Conservation (phyloP, 2,329 filamentous ascomycete genomes). For the Apiospora saccharicola region DNA sequence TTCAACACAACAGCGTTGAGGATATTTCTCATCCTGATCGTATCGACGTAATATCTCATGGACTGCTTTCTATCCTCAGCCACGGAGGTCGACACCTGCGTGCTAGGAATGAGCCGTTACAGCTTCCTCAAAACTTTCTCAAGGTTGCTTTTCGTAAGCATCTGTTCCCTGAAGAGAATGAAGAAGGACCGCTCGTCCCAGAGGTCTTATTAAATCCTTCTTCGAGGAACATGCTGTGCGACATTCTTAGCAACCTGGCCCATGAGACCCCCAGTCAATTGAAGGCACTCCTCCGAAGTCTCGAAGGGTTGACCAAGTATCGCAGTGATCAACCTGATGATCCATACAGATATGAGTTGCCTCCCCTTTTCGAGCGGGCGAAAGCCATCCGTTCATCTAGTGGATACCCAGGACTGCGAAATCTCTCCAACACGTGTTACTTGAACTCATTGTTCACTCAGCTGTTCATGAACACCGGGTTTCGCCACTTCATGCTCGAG, state of each 20-base stretch:
- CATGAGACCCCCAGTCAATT: slow-evolving; percentile 60
- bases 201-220: slow-evolving; percentile 57
- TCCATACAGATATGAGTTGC: slow-evolving; percentile 68
- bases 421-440: slow-evolving; percentile 96
- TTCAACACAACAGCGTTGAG: slow-evolving; percentile 37
- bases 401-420: slow-evolving; percentile 88
- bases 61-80: slow-evolving; percentile 46
- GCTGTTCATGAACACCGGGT: slow-evolving; percentile 92
- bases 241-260: slow-evolving; percentile 64
- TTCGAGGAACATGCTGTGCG: slow-evolving; percentile 67
- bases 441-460: slow-evolving; percentile 94
- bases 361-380: slow-evolving; percentile 67
- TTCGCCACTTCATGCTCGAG: slow-evolving; percentile 82
- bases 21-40: slow-evolving; percentile 49
- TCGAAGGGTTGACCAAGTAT: slow-evolving; percentile 59
- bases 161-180: slow-evolving; percentile 66
- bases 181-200: slow-evolving; percentile 42
- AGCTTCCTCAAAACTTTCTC: slow-evolving; percentile 42
- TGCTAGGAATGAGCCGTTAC: slow-evolving; percentile 32
- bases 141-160: slow-evolving; percentile 67
- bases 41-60: slow-evolving; percentile 46
- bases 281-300: slow-evolving; percentile 56
- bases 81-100: slow-evolving; percentile 39
- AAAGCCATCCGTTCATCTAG: slow-evolving; percentile 76
- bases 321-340: slow-evolving; percentile 52